phyloP scores from a whole-genome alignment of 2,329 filamentous ascomycete species.

The Cladophialophora carrionii region DNA sequence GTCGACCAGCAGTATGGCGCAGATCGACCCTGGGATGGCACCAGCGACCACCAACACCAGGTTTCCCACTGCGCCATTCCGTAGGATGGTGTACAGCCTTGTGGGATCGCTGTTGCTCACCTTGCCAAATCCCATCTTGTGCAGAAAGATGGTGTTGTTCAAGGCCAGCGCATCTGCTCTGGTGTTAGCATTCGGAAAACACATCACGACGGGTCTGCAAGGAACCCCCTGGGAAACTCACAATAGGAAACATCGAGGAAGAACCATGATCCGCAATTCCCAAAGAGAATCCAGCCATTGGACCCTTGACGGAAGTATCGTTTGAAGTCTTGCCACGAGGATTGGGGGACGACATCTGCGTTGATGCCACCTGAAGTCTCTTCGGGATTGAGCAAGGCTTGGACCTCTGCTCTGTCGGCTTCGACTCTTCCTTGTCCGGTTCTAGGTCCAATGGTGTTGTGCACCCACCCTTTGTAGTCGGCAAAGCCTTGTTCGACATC shows the following conservation, averaged over 20 bases:
- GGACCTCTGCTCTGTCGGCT: slow-evolving; percentile 57
- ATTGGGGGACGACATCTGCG: slow-evolving; percentile 65
- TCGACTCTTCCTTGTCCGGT: slow-evolving; percentile 68
- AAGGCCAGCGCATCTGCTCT: slow-evolving; percentile 63
- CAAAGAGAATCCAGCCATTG: slow-evolving; percentile 72
- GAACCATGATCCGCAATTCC: slow-evolving; percentile 83
- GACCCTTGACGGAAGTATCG: slow-evolving; percentile 70
- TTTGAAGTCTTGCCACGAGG: slow-evolving; percentile 71
- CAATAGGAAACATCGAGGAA: slow-evolving; percentile 67
- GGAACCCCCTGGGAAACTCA: background rate
- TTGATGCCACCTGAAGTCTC: slow-evolving; percentile 53
- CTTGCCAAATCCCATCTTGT: slow-evolving; percentile 70
- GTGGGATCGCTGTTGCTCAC: slow-evolving; percentile 52
- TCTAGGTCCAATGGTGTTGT: slow-evolving; percentile 63
- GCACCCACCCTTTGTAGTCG: slow-evolving; percentile 63
- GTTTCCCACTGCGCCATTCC: slow-evolving; percentile 76
- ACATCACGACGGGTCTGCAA: background rate
- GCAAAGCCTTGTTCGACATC: slow-evolving; percentile 74
- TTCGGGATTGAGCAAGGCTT: slow-evolving; percentile 58
- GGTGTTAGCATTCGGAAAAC: background rate
- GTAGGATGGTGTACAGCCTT: slow-evolving; percentile 65
- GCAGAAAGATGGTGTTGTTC: slow-evolving; percentile 73
- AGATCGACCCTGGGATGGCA: slow-evolving; percentile 79
- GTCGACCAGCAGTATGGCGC: slow-evolving; percentile 75
- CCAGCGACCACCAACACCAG: slow-evolving; percentile 76